Conservation (phyloP, 805 yeast genomes). For the Myxozyma vanderwaltii region DNA sequence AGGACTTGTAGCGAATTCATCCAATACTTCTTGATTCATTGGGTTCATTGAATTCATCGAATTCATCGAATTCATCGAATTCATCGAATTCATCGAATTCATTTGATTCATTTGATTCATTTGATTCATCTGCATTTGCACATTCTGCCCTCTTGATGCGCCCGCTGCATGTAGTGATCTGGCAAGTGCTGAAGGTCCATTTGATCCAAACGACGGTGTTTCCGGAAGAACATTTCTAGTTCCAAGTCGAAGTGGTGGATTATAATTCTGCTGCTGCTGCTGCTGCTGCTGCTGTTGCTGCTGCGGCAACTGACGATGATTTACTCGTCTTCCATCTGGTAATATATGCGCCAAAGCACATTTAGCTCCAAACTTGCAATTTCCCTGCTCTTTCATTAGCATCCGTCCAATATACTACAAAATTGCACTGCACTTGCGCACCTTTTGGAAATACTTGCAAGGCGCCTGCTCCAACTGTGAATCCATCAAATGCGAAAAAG, state of each 20-base stretch:
- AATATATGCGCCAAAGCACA: constrained; percentile 92
- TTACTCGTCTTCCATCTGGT: constrained; percentile 85
- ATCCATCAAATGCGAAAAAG: constrained; percentile 79
- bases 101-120: too few relatives aligned
- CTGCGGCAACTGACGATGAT: constrained; percentile 42
- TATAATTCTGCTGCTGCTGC: constrained; percentile 17
- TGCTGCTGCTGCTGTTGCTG: constrained; percentile 7
- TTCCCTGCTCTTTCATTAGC: constrained; percentile 55
- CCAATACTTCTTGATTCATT: too few relatives aligned
- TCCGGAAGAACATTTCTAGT: constrained; percentile 30
- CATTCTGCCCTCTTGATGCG: not conserved
- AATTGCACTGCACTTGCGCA: too few relatives aligned
- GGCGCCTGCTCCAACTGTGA: constrained; percentile 56
- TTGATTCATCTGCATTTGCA: too few relatives aligned
- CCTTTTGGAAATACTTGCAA: constrained; percentile 87
- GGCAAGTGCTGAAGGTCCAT: constrained; percentile 30
- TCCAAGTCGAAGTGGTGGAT: constrained; percentile 27
- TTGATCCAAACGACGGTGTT: constrained; percentile 10
- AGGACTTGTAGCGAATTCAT: constrained; percentile 13
- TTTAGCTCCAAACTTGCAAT: constrained; percentile 90
- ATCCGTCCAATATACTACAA: too few relatives aligned
- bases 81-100: not conserved
- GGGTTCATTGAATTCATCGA: too few relatives aligned
- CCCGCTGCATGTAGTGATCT: constrained; percentile 27
- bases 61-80: constrained; percentile 5